These are phyloP conservation scores for Huntiella abstrusa DNA, from an alignment of 2,329 filamentous ascomycete species.

Conservation along the genomic window DNA sequence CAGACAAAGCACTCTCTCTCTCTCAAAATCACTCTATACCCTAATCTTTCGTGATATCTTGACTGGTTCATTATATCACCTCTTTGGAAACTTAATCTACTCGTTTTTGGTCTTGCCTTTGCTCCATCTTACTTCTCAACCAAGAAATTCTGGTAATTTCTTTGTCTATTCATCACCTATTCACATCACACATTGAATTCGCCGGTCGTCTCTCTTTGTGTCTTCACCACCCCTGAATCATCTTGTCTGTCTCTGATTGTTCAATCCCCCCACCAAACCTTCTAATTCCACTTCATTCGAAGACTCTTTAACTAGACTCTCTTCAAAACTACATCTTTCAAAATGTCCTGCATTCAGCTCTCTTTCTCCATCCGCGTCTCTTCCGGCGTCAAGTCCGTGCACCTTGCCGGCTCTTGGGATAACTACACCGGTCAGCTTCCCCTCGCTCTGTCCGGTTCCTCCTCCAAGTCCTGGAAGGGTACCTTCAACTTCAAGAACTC, in stretches of 20 bases:
- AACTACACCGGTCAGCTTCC: constrained; percentile 89
- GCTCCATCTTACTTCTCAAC: constrained; percentile 1
- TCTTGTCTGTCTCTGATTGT: constrained; percentile 14
- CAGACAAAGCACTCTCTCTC: constrained; percentile 12
- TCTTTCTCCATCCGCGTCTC: constrained; percentile 94
- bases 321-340: constrained; percentile 18
- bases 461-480: constrained; percentile 85
- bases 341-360: constrained; percentile 81
- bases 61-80: constrained; percentile 11
- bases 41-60: constrained; percentile 11
- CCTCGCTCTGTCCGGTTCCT: constrained; percentile 68
- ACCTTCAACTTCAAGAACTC: constrained; percentile 87
- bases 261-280: constrained; percentile 17
- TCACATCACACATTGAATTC: constrained; percentile 12
- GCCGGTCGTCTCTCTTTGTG: constrained; percentile 17
- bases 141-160: constrained; percentile 11
- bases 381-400: constrained; percentile 89
- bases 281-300: constrained; percentile 8
- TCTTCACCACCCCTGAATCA: constrained; percentile 1
- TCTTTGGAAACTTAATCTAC: constrained; percentile 6
- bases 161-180: constrained; percentile 8
- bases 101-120: constrained; percentile 8
- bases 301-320: constrained; percentile 10
- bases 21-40: constrained; percentile 13
- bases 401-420: constrained; percentile 96